Conservation (phyloP, 2,329 filamentous ascomycete genomes). For the Tolypocladium sp. region DNA sequence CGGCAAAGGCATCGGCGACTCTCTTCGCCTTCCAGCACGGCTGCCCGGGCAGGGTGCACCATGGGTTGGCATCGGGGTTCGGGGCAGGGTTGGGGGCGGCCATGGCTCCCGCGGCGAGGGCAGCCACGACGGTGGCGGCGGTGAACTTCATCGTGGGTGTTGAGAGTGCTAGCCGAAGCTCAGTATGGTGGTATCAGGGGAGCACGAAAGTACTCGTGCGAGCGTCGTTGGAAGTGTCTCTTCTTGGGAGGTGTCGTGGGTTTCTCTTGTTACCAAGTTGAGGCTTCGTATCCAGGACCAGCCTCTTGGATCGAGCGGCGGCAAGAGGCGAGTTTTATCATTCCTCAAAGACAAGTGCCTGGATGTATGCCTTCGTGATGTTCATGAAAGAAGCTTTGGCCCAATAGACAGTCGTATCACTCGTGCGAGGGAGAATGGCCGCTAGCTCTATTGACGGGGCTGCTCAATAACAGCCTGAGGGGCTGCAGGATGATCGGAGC, state of each 20-base stretch:
- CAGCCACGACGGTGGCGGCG: slow-evolving; percentile 12
- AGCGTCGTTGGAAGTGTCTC: neutral
- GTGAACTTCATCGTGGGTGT: slow-evolving; percentile 17
- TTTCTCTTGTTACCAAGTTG: neutral
- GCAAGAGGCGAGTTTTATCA: neutral
- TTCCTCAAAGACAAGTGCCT: neutral
- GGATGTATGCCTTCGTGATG: neutral
- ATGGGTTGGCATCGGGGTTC: slow-evolving; percentile 10
- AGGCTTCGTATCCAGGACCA: neutral
- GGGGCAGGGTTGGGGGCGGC: slow-evolving; percentile 10
- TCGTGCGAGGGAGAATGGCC: neutral
- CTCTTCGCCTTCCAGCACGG: slow-evolving; percentile 26
- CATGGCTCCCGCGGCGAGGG: slow-evolving; percentile 9
- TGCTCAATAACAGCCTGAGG: neutral
- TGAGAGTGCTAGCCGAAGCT: neutral
- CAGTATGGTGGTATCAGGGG: neutral
- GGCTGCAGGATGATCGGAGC: neutral
- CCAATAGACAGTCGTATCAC: neutral
- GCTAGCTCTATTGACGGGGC: neutral
- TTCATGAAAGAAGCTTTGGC: neutral
- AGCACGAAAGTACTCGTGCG: neutral
- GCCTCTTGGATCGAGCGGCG: neutral
- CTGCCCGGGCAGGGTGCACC: slow-evolving; percentile 11
- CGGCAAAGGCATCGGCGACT: slow-evolving; percentile 8
- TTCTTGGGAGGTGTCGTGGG: neutral